Base-by-base conservation (phyloP, 2,329 filamentous ascomycete genomes). In the Claviceps pazoutovae region DNA sequence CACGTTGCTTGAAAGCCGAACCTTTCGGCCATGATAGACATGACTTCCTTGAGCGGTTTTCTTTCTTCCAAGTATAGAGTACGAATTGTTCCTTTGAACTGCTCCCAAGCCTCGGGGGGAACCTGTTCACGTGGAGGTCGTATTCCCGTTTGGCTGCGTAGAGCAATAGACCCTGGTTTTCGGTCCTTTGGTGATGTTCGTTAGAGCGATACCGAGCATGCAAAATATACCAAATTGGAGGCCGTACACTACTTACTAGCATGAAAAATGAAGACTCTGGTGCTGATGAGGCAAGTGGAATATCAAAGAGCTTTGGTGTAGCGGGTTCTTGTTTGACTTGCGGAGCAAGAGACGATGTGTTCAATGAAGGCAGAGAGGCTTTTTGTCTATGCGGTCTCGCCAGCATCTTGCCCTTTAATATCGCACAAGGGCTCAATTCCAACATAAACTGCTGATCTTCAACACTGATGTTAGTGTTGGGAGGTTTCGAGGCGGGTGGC, bases 41-140 rank as follows among this genome's bases (percentile, higher is more conserved):
- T 75, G 56, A 75, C 73, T 61, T 75, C 72, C 56, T 75, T 75
- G n/a, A 75, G 63, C 3, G 73, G 73, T 41, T 69, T 71, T 49
- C 73, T 67, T 55, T 75, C 71, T 21, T 75, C 73, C 5, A 75
- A 64, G 55, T 75, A 75, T 37, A 75, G 54, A 9, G 63, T 60
- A 43, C 69, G 67, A 46, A 75, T 75, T 5, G 66, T 71, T 46
- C 62, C 59, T 58, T 75, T 75, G 53, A 71, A 68, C 30, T 68
- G 64, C 56, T 75, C 73, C 73, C 73, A 75, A 42, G 68, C 64
- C 56, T 72, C 70, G 21, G 68, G 68, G 54, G 70, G 69, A 49
- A 72, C 69, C 57, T 71, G 68, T 56, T 72, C 70, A 53, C 70
- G 61, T 46, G 70, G 68, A 26, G 66, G 64, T 48, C 68, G 64